Conservation (phyloP, 2,329 filamentous ascomycete genomes). For the Ascochyta lentis region DNA sequence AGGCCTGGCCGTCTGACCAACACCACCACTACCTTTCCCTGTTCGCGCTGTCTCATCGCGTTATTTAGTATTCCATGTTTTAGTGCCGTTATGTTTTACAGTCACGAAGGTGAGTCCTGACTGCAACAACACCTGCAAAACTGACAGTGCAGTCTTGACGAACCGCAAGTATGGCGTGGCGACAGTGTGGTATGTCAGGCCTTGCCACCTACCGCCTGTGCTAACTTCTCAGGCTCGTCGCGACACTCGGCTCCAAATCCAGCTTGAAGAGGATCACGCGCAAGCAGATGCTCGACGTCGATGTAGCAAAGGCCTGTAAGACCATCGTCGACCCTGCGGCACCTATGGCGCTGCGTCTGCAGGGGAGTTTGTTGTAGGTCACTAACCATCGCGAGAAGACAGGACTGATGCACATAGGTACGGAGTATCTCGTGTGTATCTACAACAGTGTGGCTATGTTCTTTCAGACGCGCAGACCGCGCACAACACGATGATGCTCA, state of each 20-base stretch:
- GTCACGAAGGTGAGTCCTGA: constrained; percentile 77
- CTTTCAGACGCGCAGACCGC: constrained; percentile 79
- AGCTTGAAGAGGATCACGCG: constrained; percentile 75
- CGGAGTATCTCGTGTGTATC: constrained; percentile 83
- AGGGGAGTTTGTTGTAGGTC: constrained; percentile 78
- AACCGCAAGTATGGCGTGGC: constrained; percentile 89
- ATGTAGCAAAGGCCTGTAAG: constrained; percentile 84
- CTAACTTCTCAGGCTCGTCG: constrained; percentile 74
- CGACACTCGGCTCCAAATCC: constrained; percentile 80
- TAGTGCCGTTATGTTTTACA: constrained; percentile 80
- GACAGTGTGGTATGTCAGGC: constrained; percentile 79
- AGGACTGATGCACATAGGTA: constrained; percentile 39
- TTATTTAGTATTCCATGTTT: constrained; percentile 12
- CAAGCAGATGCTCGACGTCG: constrained; percentile 86
- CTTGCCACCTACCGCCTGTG: neutral
- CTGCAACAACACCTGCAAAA: neutral
- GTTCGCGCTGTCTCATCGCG: too few relatives aligned
- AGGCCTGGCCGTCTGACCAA: neutral
- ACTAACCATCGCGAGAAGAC: too few relatives aligned
- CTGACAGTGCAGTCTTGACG: constrained; percentile 69
- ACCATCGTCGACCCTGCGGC: constrained; percentile 86
- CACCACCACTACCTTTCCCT: neutral
- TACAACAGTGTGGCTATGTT: constrained; percentile 86
- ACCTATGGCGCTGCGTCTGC: constrained; percentile 87
- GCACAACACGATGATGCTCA: constrained; percentile 73